Base-by-base conservation (phyloP, 164 flowering plant genomes). In the Annona cherimola region DNA sequence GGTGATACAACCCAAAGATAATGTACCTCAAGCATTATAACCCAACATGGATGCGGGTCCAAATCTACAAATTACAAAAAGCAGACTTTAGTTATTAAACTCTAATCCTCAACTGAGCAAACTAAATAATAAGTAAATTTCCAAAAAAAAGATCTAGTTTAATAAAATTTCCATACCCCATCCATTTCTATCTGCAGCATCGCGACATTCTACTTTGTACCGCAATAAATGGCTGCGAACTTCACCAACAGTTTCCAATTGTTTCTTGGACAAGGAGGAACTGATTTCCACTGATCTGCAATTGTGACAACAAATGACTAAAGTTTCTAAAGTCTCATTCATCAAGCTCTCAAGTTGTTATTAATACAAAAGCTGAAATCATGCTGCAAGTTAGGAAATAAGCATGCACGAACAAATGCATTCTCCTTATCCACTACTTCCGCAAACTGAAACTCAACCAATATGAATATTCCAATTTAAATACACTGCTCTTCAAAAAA, bases 201-300 rank as follows among this genome's bases (percentile, higher is more conserved):
- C 99, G 80, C 97, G 97, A 55, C 90, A 82, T 84, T 96, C 96
- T 35, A 96, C 97, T 77, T 72, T 83, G 73, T 88, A 96, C 82
- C 84, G 87, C 76, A 92, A 82, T 67, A 79, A 73, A 77, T 96
- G 99, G 79, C 94, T 96, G 61, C 76, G 77, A 73, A 93, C 93
- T 82, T 84, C 87, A 69, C 96, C 98, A 80, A 96, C 88, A 63
- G 98, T 96, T 82, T 89, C 95, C 62, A 85, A 63, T 76, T 96
- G 99, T 76, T 82, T 90, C 76, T 89, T 77, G 67, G 98, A 97
- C 75, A 96, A 79, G 69, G 95, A 84, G n/a, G 96, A 76, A 84
- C 99, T 93, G 72, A 96, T 91, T 82, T 96, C 99, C n/a, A 96
- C 92, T 45, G 96, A 93, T 71, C 99, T 96, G 86, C 80, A 85